These are phyloP conservation scores for Pulveroboletus sp. DNA, from an alignment of 768 basidiomycete genomes.

Conservation along the genomic window DNA sequence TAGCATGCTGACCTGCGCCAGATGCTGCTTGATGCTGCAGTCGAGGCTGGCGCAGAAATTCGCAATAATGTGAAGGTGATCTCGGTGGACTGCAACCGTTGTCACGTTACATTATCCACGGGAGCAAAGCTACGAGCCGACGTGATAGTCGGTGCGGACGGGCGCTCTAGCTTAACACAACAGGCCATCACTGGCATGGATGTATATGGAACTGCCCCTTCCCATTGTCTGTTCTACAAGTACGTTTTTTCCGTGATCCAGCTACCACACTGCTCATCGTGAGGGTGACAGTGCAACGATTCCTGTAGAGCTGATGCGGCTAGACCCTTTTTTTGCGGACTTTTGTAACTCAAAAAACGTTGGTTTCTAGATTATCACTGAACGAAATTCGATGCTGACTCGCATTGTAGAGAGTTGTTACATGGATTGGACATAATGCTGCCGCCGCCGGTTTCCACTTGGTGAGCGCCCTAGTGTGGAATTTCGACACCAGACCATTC, in stretches of 20 bases:
- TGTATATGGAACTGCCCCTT: constrained; percentile 24
- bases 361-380: not conserved
- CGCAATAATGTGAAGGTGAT: constrained; percentile 39
- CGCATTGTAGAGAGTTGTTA: constrained; percentile 5
- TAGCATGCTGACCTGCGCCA: constrained; percentile 52
- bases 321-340: constrained; percentile 36
- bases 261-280: not conserved
- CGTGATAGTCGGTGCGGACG: constrained; percentile 59
- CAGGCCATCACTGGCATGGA: constrained; percentile 30
- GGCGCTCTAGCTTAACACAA: constrained; percentile 41
- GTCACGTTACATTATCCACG: constrained; percentile 34
- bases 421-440: constrained; percentile 23
- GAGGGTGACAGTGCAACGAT: constrained; percentile 35
- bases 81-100: constrained; percentile 29
- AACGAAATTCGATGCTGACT: not conserved
- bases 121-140: constrained; percentile 46
- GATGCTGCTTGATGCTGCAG: constrained; percentile 44
- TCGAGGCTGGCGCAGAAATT: constrained; percentile 44
- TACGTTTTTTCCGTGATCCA: constrained; percentile 17
- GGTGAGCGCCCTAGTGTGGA: constrained; percentile 8
- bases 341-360: constrained; percentile 24
- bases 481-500: not conserved
- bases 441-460: constrained; percentile 21
- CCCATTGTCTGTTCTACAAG: constrained; percentile 41
- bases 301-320: constrained; percentile 35